Percentiles rank a stretch among this genome's conserved stretches.
These are phyloP conservation scores for Rhexocercosporidium sp. DNA, from an alignment of 2,329 filamentous ascomycete genomes.

Conservation along the genomic window DNA sequence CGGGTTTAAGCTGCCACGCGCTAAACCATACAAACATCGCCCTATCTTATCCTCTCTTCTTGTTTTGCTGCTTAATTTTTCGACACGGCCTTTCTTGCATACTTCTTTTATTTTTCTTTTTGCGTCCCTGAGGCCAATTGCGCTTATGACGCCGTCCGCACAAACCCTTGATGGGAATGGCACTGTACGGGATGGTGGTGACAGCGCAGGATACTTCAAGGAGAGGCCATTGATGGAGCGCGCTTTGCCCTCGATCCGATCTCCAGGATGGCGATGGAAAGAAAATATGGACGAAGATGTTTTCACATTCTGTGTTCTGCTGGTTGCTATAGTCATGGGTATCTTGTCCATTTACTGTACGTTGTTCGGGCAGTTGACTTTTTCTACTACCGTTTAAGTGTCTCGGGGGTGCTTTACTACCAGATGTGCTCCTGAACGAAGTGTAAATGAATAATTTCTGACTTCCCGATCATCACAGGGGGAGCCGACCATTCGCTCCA, in stretches of 20 bases:
- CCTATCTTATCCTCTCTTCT: not conserved
- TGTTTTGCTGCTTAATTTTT: not conserved
- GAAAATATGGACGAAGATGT: slow-evolving; percentile 31
- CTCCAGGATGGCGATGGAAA: slow-evolving; percentile 19
- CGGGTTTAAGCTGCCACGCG: not conserved
- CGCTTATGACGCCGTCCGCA: slow-evolving; percentile 8
- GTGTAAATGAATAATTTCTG: too few species aligned
- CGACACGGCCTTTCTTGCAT: not conserved
- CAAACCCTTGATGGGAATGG: not conserved
- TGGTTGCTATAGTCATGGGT: slow-evolving; percentile 26
- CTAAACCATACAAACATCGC: not conserved
- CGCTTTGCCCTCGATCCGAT: slow-evolving; percentile 21
- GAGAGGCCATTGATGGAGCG: slow-evolving; percentile 15
- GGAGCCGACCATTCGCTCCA: slow-evolving; percentile 26
- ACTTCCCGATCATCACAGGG: too few species aligned
- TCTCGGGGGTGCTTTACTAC: too few species aligned
- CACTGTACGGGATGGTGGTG: not conserved
- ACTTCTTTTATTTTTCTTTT: not conserved
- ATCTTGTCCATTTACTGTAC: slow-evolving; percentile 31
- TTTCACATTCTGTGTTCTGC: slow-evolving; percentile 21
- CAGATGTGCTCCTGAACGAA: too few species aligned
- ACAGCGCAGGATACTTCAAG: not conserved
- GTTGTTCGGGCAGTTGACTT: too few species aligned
- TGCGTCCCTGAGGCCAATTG: not conserved
- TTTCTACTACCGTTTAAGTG: too few species aligned